Conservation (phyloP, 2,329 filamentous ascomycete genomes). For the Penicillium sp. region DNA sequence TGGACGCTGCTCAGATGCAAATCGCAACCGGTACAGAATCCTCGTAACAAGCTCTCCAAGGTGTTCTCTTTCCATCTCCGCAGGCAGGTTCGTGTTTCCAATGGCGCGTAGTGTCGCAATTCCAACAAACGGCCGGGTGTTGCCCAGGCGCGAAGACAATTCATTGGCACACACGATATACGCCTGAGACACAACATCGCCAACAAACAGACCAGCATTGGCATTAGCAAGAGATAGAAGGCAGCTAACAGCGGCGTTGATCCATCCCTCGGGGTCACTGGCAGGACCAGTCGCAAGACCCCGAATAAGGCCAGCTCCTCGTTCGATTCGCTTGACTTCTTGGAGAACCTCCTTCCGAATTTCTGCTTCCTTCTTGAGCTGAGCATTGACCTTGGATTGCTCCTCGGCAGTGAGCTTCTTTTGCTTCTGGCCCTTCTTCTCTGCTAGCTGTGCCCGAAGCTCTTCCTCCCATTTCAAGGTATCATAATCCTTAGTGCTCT, state of each 20-base stretch:
- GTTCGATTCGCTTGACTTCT: constrained; percentile 65
- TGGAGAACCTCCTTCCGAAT: constrained; percentile 69
- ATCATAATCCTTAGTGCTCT: constrained; percentile 92
- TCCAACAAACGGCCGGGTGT: constrained; percentile 75
- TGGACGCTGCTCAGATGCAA: constrained; percentile 86
- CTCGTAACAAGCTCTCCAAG: constrained; percentile 76
- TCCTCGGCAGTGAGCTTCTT: constrained; percentile 91
- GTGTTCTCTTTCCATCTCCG: constrained; percentile 70
- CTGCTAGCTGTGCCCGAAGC: constrained; percentile 75
- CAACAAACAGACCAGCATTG: constrained; percentile 75
- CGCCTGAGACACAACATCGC: constrained; percentile 68
- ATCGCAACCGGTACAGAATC: constrained; percentile 83
- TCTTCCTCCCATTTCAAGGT: constrained; percentile 97
- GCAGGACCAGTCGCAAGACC: constrained; percentile 79
- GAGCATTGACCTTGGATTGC: constrained; percentile 80
- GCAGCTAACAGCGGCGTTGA: constrained; percentile 70
- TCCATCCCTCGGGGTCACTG: constrained; percentile 84
- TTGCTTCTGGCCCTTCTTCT: constrained; percentile 77
- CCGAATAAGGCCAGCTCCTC: constrained; percentile 80
- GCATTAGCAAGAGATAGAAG: constrained; percentile 66
- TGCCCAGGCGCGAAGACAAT: constrained; percentile 67
- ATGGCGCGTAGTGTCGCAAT: constrained; percentile 78
- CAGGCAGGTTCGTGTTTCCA: constrained; percentile 65
- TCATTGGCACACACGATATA: constrained; percentile 76
- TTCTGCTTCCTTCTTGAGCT: constrained; percentile 76